Base-by-base conservation (phyloP, 202 grass and related monocot species). In the Panicum virgatum region DNA sequence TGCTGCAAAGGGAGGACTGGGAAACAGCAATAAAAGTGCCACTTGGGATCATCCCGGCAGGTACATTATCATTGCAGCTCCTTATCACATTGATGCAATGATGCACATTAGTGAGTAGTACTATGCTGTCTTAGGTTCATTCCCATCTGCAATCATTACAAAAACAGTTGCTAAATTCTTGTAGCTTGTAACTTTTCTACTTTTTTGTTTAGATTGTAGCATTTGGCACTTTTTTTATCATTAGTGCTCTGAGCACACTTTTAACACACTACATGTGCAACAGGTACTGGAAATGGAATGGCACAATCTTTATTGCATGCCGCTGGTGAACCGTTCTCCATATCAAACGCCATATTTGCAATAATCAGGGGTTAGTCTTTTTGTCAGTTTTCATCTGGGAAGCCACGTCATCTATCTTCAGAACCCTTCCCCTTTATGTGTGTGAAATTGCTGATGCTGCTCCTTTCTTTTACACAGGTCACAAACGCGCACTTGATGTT, bases 241-340 rank as follows among this genome's bases (percentile, higher is more conserved):
- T 22, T 22, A n/a, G 8, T 40, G 9, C 37, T 19, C 18, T n/a
- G 37, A 66, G 47, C 56, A 65, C 69, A 81, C 34, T 69, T 83
- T 80, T 84, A 36, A 84, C 52, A 40, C 40, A 66, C 40, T 83
- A 77, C 2, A 68, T 86, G 38, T 64, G 42, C 29, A 86, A 75
- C 82, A 99, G 96, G 96, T 88, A 90, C 96, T 45, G 96, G 96
- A 48, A 99, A 99, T 75, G 96, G 96, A 74, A 99, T 99, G 96
- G 93, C 76, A 63, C 89, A 90, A 82, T 95, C 93, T 51, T 81
- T 99, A 45, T 70, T 99, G 75, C 87, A 99, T 82, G 84, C 91
- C 5, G 60, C 85, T 86, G 93, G 89, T 66, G 87, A 92, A 79
- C 72, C 75, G 7, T 94, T 76, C 71, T 94, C 89, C 14, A 70